phyloP scores from a whole-genome alignment of 2,329 filamentous ascomycete species.

The Xylaria sp. region DNA sequence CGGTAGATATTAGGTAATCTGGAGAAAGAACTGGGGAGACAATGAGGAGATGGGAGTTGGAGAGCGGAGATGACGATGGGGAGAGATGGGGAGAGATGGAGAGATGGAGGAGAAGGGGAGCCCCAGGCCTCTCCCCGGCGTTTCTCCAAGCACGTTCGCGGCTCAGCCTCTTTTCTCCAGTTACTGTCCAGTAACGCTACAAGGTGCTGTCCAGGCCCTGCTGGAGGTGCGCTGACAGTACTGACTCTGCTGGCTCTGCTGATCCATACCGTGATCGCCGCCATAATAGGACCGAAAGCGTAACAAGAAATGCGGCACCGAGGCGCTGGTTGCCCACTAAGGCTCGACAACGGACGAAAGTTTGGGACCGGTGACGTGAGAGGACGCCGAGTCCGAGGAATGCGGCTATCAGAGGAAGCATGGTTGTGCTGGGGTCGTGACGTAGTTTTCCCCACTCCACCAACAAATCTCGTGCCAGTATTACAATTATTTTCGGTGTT shows the following conservation, averaged over 20 bases:
- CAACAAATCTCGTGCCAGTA: neutral
- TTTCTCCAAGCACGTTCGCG: neutral
- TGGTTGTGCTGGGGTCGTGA: constrained; percentile 9
- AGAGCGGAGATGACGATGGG: neutral
- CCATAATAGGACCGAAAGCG: constrained; percentile 36
- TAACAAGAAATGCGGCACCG: constrained; percentile 2
- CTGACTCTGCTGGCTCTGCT: neutral
- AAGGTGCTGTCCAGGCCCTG: too few species aligned
- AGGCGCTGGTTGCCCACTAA: constrained; percentile 7
- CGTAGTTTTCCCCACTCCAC: constrained; percentile 10
- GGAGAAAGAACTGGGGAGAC: neutral
- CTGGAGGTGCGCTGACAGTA: neutral
- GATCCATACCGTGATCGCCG: constrained; percentile 21
- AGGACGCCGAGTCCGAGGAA: constrained; percentile 6
- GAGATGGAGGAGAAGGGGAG: neutral
- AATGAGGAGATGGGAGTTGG: neutral
- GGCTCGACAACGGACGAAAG: neutral
- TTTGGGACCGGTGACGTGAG: constrained; percentile 24
- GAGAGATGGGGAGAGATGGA: neutral
- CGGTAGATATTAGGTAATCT: constrained; percentile 4
- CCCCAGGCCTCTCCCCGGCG: constrained; percentile 9
- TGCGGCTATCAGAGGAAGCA: constrained; percentile 26
- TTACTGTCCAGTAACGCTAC: too few species aligned
- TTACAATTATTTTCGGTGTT: neutral
- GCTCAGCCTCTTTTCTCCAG: neutral